phyloP scores from a whole-genome alignment of 2,329 filamentous ascomycete genomes.

The Endocalyx cinctus region DNA sequence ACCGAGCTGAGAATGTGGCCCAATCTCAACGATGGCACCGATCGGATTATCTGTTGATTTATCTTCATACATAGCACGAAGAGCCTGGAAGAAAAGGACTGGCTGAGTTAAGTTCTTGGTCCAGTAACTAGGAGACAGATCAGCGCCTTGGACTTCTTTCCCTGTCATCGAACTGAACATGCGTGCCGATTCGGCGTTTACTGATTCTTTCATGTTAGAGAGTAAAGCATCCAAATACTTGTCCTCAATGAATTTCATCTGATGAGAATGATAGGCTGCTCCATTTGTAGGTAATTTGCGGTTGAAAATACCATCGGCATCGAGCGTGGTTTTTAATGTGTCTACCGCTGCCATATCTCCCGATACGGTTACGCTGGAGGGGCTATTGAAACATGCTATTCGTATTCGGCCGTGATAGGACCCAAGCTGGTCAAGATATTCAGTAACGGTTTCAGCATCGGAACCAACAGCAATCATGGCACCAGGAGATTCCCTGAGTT shows the following conservation, averaged over 20 bases:
- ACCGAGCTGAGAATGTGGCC: neutral
- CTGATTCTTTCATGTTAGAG: no score
- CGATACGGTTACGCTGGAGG: neutral
- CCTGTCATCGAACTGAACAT: no score
- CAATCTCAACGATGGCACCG: no score
- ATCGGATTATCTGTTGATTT: no score
- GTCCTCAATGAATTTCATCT: neutral
- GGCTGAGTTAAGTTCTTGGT: no score
- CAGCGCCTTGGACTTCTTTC: no score
- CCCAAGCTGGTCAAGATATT: neutral
- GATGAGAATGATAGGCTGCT: neutral
- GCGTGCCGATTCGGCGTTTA: no score
- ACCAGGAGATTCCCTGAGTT: constrained; percentile 10
- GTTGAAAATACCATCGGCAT: neutral
- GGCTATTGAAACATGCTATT: constrained; percentile 1
- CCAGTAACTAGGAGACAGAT: no score
- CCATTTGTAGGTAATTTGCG: neutral
- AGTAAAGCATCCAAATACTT: no score
- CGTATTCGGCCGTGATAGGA: neutral
- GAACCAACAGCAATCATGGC: constrained; percentile 20
- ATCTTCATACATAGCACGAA: no score
- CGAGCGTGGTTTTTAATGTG: neutral
- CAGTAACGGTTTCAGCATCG: constrained; percentile 1
- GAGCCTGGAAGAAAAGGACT: no score
- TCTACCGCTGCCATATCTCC: neutral